Evolutionary conservation across 805 yeast species (phyloP).

Genomic region (Osmozyma mogii): DNA sequence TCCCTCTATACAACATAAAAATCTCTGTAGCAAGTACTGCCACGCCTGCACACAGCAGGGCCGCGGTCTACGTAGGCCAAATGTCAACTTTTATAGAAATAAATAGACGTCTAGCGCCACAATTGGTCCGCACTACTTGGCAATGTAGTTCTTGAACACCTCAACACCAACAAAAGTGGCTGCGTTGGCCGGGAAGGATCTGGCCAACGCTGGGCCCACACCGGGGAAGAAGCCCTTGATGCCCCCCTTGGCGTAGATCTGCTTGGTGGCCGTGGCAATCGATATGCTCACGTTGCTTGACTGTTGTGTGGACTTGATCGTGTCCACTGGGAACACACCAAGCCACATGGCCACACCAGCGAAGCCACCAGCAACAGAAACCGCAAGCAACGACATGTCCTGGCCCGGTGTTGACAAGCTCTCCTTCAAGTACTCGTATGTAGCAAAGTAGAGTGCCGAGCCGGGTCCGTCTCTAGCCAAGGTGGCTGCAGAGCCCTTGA

Average conservation of each 20-base stretch:
- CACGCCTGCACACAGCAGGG: no score
- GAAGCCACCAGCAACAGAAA: constrained; percentile 86
- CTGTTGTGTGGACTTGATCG: constrained; percentile 80
- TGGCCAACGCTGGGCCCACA: constrained; percentile 85
- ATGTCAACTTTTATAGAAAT: no score
- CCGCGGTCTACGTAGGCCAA: no score
- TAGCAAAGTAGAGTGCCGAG: constrained; percentile 89
- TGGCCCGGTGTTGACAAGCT: constrained; percentile 48
- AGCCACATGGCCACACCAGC: constrained; percentile 98
- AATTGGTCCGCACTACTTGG: no score
- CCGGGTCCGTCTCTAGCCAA: constrained; percentile 98
- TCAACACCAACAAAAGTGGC: constrained; percentile 97
- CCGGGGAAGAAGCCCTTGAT: constrained; percentile 95
- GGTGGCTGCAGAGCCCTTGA: constrained; percentile 88
- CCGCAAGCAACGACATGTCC: constrained; percentile 60
- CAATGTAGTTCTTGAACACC: constrained; percentile 46
- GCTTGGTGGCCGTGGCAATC: constrained; percentile 56
- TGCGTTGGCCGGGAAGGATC: constrained; percentile 99
- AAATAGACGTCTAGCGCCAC: no score
- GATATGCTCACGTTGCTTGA: constrained; percentile 48
- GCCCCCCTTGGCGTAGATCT: constrained; percentile 72
- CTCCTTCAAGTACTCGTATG: constrained; percentile 77
- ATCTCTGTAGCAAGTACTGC: no score
- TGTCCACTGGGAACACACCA: constrained; percentile 92
- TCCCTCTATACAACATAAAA: no score